phyloP scores from a whole-genome alignment of 257 asterid genomes.

The Solanum lycopersicoides region DNA sequence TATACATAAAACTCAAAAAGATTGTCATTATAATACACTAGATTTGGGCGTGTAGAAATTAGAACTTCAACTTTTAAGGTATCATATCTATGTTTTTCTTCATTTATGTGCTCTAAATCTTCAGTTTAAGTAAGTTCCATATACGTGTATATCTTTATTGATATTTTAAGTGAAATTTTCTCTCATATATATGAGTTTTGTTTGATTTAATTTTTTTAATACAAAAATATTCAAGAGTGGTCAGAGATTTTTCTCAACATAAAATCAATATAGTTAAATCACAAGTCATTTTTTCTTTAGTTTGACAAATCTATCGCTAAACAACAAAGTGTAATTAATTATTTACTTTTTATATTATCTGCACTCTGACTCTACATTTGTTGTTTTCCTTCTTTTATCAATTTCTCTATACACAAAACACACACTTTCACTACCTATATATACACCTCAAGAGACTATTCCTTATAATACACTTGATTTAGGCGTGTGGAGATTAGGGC shows the following conservation, averaged over 20 bases:
- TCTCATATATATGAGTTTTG: background rate
- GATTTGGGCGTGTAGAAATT: background rate
- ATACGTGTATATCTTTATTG: too few relatives aligned
- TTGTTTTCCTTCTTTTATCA: too few relatives aligned
- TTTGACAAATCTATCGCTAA: too few relatives aligned
- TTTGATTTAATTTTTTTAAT: too few relatives aligned
- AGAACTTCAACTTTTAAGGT: background rate
- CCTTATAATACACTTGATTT: background rate
- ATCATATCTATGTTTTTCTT: background rate
- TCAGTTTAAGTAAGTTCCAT: too few relatives aligned
- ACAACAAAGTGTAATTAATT: too few relatives aligned
- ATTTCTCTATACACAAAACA: background rate
- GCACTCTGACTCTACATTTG: too few relatives aligned
- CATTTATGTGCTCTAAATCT: background rate
- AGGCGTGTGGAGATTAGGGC: too few relatives aligned
- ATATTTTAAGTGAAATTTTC: too few relatives aligned
- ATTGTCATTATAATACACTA: background rate
- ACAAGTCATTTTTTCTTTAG: background rate
- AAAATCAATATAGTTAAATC: too few relatives aligned
- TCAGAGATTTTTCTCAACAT: background rate
- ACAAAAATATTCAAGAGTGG: too few relatives aligned
- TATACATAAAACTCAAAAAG: background rate
- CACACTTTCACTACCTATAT: background rate
- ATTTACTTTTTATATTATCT: background rate
- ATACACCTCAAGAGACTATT: background rate